Conservation (phyloP, 2,329 filamentous ascomycete genomes). For the Stachybotrys elegans region DNA sequence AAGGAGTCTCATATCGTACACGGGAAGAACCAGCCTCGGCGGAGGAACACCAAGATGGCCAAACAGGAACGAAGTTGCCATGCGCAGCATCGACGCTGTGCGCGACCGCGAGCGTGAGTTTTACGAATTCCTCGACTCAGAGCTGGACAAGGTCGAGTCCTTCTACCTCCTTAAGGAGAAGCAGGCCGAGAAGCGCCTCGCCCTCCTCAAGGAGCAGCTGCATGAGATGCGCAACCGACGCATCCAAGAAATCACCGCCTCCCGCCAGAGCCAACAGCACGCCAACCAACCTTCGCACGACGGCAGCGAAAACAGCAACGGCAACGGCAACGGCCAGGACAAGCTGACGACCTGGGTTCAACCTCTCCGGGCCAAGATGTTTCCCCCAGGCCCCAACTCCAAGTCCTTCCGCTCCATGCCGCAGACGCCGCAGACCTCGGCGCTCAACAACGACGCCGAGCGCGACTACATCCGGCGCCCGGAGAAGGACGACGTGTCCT, state of each 20-base stretch:
- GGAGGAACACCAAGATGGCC: too few relatives aligned
- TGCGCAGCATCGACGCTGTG: slow-evolving; percentile 53
- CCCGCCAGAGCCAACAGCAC: slow-evolving; percentile 25
- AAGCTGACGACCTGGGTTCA: slow-evolving; percentile 39
- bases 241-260: slow-evolving; percentile 60
- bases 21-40: slow-evolving; percentile 10
- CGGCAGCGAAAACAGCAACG: slow-evolving; percentile 9
- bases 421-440: slow-evolving; percentile 38
- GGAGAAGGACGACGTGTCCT: slow-evolving; percentile 58
- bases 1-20: slow-evolving; percentile 30
- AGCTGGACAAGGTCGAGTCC: slow-evolving; percentile 84
- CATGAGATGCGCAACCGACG: slow-evolving; percentile 89
- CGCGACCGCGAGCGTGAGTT: slow-evolving; percentile 78
- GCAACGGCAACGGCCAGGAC: slow-evolving; percentile 20
- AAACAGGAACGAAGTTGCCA: slow-evolving; percentile 32
- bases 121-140: slow-evolving; percentile 74
- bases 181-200: slow-evolving; percentile 70
- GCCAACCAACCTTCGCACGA: slow-evolving; percentile 19
- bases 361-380: slow-evolving; percentile 49
- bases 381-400: slow-evolving; percentile 55
- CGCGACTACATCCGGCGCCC: slow-evolving; percentile 50
- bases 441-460: slow-evolving; percentile 23
- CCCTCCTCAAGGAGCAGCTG: slow-evolving; percentile 72
- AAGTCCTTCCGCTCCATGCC: slow-evolving; percentile 53
- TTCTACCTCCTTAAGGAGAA: slow-evolving; percentile 89